These are phyloP conservation scores for Clonostachys rhizophaga DNA, from an alignment of 2,329 filamentous ascomycete species.

Conservation along the genomic window DNA sequence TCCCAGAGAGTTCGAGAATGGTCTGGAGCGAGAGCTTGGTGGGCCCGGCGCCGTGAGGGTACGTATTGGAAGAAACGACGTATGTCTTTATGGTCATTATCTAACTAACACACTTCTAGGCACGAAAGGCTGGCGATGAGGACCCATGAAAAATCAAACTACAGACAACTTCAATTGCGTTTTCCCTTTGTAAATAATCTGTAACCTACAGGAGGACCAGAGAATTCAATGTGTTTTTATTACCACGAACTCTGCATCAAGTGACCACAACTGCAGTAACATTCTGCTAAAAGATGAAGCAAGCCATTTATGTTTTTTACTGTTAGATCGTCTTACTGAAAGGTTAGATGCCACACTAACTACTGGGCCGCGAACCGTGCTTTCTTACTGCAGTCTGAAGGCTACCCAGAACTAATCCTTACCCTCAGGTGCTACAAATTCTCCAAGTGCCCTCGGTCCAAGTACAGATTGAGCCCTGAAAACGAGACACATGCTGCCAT, in stretches of 20 bases:
- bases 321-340: not conserved
- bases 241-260: not conserved
- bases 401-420: no score
- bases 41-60: slow-evolving; percentile 64
- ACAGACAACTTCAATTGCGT: not conserved
- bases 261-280: no score
- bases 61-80: slow-evolving; percentile 27
- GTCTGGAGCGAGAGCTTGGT: slow-evolving; percentile 70
- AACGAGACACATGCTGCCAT: no score
- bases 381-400: not conserved
- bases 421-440: no score
- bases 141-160: slow-evolving; percentile 33
- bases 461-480: no score
- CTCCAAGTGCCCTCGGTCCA: no score
- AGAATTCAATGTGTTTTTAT: not conserved
- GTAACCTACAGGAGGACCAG: not conserved
- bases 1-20: slow-evolving; percentile 68
- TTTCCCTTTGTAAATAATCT: slow-evolving; percentile 28
- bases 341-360: not conserved
- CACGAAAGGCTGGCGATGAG: slow-evolving; percentile 49
- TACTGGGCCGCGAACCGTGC: not conserved
- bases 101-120: slow-evolving; percentile 22
- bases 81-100: not conserved
- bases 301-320: no score
- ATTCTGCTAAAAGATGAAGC: no score